These are phyloP conservation scores for Metschnikowia reukaufii DNA, from an alignment of 805 yeast genomes.

Conservation along the genomic window DNA sequence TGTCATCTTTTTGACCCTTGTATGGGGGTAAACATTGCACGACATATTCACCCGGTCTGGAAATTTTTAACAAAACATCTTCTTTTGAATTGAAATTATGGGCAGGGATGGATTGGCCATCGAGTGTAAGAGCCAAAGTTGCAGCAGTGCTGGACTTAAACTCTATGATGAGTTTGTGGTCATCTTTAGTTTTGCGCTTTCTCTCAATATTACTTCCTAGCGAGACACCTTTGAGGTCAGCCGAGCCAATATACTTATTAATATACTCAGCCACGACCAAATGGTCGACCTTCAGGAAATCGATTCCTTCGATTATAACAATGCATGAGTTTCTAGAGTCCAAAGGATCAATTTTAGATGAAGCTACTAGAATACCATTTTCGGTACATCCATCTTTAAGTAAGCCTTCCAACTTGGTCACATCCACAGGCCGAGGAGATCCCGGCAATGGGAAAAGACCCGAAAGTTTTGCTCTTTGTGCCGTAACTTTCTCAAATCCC, in stretches of 20 bases:
- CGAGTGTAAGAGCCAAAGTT: conserved; percentile 50
- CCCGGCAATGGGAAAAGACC: conserved; percentile 74
- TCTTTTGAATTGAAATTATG: conserved; percentile 20
- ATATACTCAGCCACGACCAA: conserved; percentile 44
- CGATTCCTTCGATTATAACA: conserved; percentile 32
- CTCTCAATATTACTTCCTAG: conserved; percentile 30
- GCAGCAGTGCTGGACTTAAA: conserved; percentile 53
- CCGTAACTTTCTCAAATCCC: conserved; percentile 72
- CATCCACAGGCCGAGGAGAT: conserved; percentile 43
- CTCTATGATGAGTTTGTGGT: conserved; percentile 46
- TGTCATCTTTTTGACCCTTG: conserved; percentile 19
- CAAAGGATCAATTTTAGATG: conserved; percentile 38
- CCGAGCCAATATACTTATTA: conserved; percentile 44
- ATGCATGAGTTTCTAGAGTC: conserved; percentile 37
- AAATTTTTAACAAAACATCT: conserved; percentile 14
- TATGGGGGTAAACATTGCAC: conserved; percentile 27
- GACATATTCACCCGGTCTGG: conserved; percentile 39
- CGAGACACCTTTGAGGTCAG: conserved; percentile 43
- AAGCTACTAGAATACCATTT: conserved; percentile 31
- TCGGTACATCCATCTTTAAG: conserved; percentile 33
- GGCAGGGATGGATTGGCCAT: conserved; percentile 31
- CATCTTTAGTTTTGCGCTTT: conserved; percentile 38
- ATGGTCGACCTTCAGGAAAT: conserved; percentile 34
- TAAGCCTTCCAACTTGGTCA: conserved; percentile 42
- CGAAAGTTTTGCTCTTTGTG: conserved; percentile 73